Evolutionary conservation across 2,329 filamentous ascomycete species (phyloP).

Genomic region (Phialocephala sp.): DNA sequence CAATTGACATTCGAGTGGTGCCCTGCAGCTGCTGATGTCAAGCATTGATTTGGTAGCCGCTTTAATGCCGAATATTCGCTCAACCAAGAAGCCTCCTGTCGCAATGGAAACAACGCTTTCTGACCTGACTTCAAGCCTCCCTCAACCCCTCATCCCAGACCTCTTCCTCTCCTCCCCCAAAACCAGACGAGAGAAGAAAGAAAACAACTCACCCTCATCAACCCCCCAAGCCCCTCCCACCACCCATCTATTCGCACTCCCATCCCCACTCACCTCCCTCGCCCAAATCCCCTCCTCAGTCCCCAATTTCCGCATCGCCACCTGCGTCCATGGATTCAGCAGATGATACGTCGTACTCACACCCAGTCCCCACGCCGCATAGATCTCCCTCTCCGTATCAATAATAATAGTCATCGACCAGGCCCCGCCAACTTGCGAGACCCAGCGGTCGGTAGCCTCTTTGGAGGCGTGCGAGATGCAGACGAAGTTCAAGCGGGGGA

Average conservation of each 20-base stretch:
- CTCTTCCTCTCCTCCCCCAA: not conserved
- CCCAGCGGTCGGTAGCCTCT: constrained; percentile 57
- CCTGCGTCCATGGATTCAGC: constrained; percentile 62
- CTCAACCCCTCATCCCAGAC: too few relatives aligned
- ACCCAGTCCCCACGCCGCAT: constrained; percentile 71
- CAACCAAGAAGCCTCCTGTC: not conserved
- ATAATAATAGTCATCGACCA: constrained; percentile 62
- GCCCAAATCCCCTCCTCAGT: constrained; percentile 68
- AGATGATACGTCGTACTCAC: constrained; percentile 67
- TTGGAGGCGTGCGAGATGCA: constrained; percentile 66
- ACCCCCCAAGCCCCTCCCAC: constrained; percentile 60
- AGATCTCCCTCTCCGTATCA: constrained; percentile 65
- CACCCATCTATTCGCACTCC: constrained; percentile 73
- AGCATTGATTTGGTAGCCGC: not conserved
- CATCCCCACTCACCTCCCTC: constrained; percentile 58
- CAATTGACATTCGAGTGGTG: not conserved
- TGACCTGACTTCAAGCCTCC: not conserved
- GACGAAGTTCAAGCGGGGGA: constrained; percentile 57
- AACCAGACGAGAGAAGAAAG: not conserved
- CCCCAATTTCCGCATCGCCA: constrained; percentile 61
- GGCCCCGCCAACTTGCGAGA: constrained; percentile 38
- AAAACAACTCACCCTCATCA: constrained; percentile 36
- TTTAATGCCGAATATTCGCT: too few relatives aligned
- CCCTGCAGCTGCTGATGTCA: not conserved
- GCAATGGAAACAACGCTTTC: too few relatives aligned